phyloP scores from a whole-genome alignment of 1,139 yeast genomes.

The Geotrichum fermentans region DNA sequence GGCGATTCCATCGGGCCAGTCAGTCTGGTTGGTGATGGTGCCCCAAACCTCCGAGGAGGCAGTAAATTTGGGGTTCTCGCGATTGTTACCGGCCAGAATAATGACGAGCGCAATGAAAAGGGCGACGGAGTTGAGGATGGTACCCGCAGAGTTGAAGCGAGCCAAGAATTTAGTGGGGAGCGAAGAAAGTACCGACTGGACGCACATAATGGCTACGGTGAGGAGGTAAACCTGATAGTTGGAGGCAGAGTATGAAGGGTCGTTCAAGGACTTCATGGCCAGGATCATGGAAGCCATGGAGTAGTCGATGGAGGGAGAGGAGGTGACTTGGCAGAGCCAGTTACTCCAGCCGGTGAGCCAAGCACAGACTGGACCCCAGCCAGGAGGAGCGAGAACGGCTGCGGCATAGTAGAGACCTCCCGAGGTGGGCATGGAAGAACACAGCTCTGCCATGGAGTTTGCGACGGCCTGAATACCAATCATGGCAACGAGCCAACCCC shows the following conservation, averaged over 20 bases:
- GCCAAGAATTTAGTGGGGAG: conserved; percentile 55
- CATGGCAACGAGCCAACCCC: conserved; percentile 59
- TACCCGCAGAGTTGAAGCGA: conserved; percentile 50
- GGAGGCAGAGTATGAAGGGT: conserved; percentile 42
- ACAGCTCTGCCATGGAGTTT: conserved; percentile 53
- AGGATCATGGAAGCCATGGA: conserved; percentile 58
- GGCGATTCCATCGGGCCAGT: conserved; percentile 62
- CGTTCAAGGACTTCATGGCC: conserved; percentile 44
- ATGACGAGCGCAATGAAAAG: conserved; percentile 53
- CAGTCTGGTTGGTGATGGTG: conserved; percentile 53
- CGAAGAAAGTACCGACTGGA: conserved; percentile 40
- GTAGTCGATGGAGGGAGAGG: conserved; percentile 62
- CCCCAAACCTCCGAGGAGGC: conserved; percentile 51
- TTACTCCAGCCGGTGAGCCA: conserved; percentile 60
- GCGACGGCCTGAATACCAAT: conserved; percentile 50
- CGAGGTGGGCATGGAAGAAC: conserved; percentile 61
- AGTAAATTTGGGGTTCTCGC: conserved; percentile 52
- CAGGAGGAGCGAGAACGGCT: conserved; percentile 51
- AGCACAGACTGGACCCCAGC: conserved; percentile 50
- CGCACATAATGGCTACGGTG: conserved; percentile 49
- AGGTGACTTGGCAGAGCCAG: conserved; percentile 52
- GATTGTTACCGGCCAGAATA: conserved; percentile 52
- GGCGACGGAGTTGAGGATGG: conserved; percentile 47
- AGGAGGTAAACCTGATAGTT: conserved; percentile 50
- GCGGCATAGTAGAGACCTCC: conserved; percentile 59